Evolutionary conservation across 352 stramenopile species (phyloP).

Genomic region (Pythium folliculosum): DNA sequence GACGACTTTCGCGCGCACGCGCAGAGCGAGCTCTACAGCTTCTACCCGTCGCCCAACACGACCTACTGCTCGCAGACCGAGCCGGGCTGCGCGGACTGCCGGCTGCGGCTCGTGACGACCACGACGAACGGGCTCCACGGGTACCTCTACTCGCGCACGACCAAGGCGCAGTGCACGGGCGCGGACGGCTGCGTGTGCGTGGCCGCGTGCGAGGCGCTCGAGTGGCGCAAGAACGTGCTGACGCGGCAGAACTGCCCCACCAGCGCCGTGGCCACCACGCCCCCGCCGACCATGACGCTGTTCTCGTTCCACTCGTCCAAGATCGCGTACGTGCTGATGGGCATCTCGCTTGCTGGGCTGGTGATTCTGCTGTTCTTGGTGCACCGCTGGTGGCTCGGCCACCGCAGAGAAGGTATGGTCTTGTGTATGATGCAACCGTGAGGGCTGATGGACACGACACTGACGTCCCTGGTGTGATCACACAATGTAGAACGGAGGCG

Average conservation of each 20-base stretch:
- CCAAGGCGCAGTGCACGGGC: conserved; percentile 48
- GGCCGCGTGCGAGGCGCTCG: conserved; percentile 42
- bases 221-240: conserved; percentile 33
- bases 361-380: conserved; percentile 13
- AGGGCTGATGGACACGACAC: neutral
- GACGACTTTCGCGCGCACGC: conserved; percentile 25
- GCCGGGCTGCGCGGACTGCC: conserved; percentile 40
- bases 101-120: conserved; percentile 31
- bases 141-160: conserved; percentile 26
- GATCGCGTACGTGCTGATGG: conserved; percentile 16
- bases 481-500: conserved; percentile 3
- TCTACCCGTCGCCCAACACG: conserved; percentile 51
- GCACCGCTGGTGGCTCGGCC: conserved; percentile 13
- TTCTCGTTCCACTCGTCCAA: conserved; percentile 9
- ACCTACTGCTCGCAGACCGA: conserved; percentile 52
- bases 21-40: conserved; percentile 26
- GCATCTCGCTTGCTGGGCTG: conserved; percentile 9
- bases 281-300: conserved; percentile 18
- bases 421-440: neutral
- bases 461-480: neutral
- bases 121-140: conserved; percentile 9
- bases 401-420: conserved; percentile 11
- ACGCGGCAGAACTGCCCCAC: conserved; percentile 11
- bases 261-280: conserved; percentile 21
- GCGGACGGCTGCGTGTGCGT: conserved; percentile 54